These are phyloP conservation scores for Nymphaea thermarum DNA, from an alignment of 164 flowering plant species.

Conservation along the genomic window DNA sequence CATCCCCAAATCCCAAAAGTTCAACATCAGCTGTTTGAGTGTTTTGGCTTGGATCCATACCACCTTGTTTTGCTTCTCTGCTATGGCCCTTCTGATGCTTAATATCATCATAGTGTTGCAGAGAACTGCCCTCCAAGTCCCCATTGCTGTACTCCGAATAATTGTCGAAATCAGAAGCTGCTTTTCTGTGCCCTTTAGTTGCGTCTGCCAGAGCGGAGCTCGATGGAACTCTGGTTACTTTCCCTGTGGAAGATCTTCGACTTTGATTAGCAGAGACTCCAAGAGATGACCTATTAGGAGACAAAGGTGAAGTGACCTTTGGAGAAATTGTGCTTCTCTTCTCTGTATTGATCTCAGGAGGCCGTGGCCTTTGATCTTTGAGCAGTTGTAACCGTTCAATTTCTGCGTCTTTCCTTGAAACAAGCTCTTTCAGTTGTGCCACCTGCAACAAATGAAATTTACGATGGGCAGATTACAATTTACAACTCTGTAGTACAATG, in stretches of 20 bases:
- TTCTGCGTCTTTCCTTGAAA: slow-evolving; percentile 80
- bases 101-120: slow-evolving; percentile 29
- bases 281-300: slow-evolving; percentile 18
- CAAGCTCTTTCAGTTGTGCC: slow-evolving; percentile 65
- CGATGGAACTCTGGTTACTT: slow-evolving; percentile 13
- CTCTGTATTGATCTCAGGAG: slow-evolving; percentile 23
- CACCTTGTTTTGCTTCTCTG: slow-evolving; percentile 20
- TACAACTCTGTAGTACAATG: not conserved
- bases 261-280: slow-evolving; percentile 14
- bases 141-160: slow-evolving; percentile 29
- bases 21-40: slow-evolving; percentile 25
- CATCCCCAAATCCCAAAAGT: slow-evolving; percentile 31
- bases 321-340: slow-evolving; percentile 19
- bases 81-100: slow-evolving; percentile 23
- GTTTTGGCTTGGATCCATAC: slow-evolving; percentile 18
- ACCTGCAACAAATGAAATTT: slow-evolving; percentile 28
- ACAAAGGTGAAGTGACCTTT: slow-evolving; percentile 13
- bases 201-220: not conserved
- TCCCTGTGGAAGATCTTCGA: slow-evolving; percentile 21
- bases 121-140: slow-evolving; percentile 29
- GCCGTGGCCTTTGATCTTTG: slow-evolving; percentile 23
- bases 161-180: slow-evolving; percentile 26
- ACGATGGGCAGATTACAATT: not conserved
- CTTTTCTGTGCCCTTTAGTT: slow-evolving; percentile 6
- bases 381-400: slow-evolving; percentile 58